Evolutionary conservation across 257 asterid genomes (phyloP).

Genomic region (Haberlea rhodopensis): DNA sequence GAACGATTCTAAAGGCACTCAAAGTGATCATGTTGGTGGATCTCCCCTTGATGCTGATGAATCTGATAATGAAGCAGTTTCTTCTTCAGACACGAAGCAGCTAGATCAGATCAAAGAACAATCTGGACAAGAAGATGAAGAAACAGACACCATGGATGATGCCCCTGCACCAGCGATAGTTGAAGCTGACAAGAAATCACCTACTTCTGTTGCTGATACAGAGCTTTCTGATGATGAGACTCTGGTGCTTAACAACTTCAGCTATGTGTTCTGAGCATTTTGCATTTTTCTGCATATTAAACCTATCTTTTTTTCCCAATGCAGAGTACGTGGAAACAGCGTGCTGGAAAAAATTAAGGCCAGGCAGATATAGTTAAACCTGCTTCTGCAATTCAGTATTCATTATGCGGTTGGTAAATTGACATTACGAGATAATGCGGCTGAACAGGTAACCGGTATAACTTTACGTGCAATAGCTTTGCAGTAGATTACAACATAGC

Average conservation of each 20-base stretch:
- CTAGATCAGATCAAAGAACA: too few relatives aligned
- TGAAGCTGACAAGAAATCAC: too few relatives aligned
- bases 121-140: conserved; percentile 41
- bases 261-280: neutral
- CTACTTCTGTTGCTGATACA: conserved; percentile 37
- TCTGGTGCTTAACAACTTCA: too few relatives aligned
- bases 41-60: too few relatives aligned
- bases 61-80: too few relatives aligned
- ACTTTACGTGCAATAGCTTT: neutral
- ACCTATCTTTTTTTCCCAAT: conserved; percentile 17
- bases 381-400: conserved; percentile 22
- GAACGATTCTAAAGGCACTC: conserved; percentile 47
- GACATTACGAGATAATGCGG: neutral
- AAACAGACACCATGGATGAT: conserved; percentile 28
- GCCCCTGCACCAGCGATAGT: conserved; percentile 31
- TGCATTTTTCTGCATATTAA: conserved; percentile 15
- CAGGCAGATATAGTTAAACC: conserved; percentile 16
- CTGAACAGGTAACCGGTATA: conserved; percentile 28
- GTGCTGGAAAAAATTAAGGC: conserved; percentile 53
- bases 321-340: conserved; percentile 92
- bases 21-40: too few relatives aligned
- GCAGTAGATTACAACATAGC: conserved; percentile 32
- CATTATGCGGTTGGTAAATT: conserved; percentile 11
- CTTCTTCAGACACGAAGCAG: too few relatives aligned
- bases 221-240: conserved; percentile 83